Percentiles rank a stretch among this genome's conserved stretches.
phyloP scores from a whole-genome alignment of 805 yeast genomes.

The Metschnikowia anglica region DNA sequence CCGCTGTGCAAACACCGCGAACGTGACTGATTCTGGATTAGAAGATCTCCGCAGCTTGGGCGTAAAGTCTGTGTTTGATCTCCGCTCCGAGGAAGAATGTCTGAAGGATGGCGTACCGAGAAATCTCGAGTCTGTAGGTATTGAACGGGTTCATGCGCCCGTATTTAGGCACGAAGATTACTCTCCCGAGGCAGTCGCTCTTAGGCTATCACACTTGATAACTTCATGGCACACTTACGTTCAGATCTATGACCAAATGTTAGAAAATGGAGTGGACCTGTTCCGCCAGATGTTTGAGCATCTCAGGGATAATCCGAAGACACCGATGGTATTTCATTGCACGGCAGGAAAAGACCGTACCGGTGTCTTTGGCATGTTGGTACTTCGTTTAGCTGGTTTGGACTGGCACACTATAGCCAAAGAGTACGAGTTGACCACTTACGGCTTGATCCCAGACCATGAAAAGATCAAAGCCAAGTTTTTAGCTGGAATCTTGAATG shows the following conservation, averaged over 20 bases:
- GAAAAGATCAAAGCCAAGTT: constrained; percentile 38
- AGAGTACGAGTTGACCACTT: constrained; percentile 74
- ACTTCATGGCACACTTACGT: constrained; percentile 63
- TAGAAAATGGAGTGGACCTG: constrained; percentile 48
- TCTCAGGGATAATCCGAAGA: constrained; percentile 50
- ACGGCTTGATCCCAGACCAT: constrained; percentile 57
- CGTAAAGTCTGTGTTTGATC: constrained; percentile 60
- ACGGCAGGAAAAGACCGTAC: constrained; percentile 89
- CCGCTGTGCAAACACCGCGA: constrained; percentile 62
- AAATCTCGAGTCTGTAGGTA: constrained; percentile 39
- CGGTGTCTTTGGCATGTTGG: constrained; percentile 68
- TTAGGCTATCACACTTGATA: constrained; percentile 52
- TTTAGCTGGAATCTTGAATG: constrained; percentile 29
- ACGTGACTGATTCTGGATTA: constrained; percentile 52
- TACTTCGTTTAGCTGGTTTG: constrained; percentile 62
- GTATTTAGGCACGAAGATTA: constrained; percentile 53
- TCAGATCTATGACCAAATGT: constrained; percentile 58
- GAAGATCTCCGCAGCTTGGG: constrained; percentile 41
- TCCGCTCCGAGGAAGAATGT: constrained; percentile 62
- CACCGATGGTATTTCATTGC: constrained; percentile 64
- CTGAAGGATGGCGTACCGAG: constrained; percentile 43
- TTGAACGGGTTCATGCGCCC: constrained; percentile 53
- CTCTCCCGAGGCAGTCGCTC: constrained; percentile 64
- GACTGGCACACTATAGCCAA: constrained; percentile 63
- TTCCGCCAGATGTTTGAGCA: constrained; percentile 52